These are phyloP conservation scores for Fusarium pininemorale DNA, from an alignment of 2,329 filamentous ascomycete species.

Conservation along the genomic window DNA sequence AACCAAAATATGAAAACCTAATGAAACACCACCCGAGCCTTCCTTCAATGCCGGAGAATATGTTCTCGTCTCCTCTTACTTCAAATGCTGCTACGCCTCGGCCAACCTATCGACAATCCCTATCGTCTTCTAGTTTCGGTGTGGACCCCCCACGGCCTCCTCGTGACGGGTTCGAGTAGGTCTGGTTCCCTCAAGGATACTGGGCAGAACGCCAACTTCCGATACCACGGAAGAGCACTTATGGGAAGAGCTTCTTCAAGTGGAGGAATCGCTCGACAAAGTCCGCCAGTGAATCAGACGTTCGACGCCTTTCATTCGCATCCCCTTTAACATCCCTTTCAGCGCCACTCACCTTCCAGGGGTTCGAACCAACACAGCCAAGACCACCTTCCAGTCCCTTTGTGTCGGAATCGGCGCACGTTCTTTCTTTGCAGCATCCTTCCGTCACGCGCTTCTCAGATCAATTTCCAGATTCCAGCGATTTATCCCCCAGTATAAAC, in stretches of 20 bases:
- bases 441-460: conserved; percentile 9
- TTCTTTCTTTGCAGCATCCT: conserved; percentile 56
- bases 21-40: conserved; percentile 33
- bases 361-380: conserved; percentile 14
- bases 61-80: not conserved
- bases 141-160: conserved; percentile 66
- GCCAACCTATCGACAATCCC: not conserved
- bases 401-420: conserved; percentile 58
- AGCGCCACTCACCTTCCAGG: conserved; percentile 9
- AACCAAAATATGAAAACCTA: conserved; percentile 3
- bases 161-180: conserved; percentile 66
- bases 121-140: conserved; percentile 37
- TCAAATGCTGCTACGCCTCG: conserved; percentile 8
- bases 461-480: conserved; percentile 4
- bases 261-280: conserved; percentile 53
- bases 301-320: conserved; percentile 27
- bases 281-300: conserved; percentile 48
- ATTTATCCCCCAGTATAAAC: not conserved
- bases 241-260: conserved; percentile 50
- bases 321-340: conserved; percentile 42
- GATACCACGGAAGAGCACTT: conserved; percentile 45
- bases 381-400: conserved; percentile 52
- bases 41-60: conserved; percentile 19
- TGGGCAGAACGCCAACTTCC: conserved; percentile 65
- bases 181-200: conserved; percentile 70